Evolutionary conservation across 306 rosid species (phyloP).

Genomic region (Cicer judaicum): DNA sequence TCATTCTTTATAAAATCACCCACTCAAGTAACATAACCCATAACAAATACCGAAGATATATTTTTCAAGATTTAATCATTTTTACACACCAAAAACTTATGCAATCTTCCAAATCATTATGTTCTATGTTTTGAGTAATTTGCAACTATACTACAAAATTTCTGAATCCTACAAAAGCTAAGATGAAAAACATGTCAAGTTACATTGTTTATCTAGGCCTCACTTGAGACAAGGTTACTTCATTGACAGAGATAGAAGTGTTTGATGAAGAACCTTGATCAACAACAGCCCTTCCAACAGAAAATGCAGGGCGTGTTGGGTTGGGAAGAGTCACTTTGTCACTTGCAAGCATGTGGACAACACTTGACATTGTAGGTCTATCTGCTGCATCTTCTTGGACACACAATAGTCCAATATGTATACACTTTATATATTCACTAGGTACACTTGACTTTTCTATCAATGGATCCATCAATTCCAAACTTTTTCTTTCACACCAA

Average conservation of each 20-base stretch:
- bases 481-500: conserved; percentile 54
- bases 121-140: neutral
- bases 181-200: conserved; percentile 9
- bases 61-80: neutral
- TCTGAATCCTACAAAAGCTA: conserved; percentile 20
- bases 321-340: conserved; percentile 47
- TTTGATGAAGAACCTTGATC: conserved; percentile 37
- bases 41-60: conserved; percentile 15
- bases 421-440: conserved; percentile 45
- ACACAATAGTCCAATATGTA: conserved; percentile 60
- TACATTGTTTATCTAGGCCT: conserved; percentile 35
- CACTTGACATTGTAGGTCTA: conserved; percentile 61
- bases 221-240: conserved; percentile 29
- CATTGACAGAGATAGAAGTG: conserved; percentile 39
- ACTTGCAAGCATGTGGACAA: conserved; percentile 53
- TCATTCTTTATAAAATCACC: too few relatives aligned
- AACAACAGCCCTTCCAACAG: conserved; percentile 32
- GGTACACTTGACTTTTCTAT: conserved; percentile 39
- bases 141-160: conserved; percentile 7
- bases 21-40: neutral
- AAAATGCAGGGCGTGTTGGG: conserved; percentile 58
- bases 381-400: conserved; percentile 62
- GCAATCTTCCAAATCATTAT: conserved; percentile 3
- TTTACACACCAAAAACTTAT: neutral
- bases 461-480: conserved; percentile 55